Evolutionary conservation across 148 eudicot genomes (phyloP).

Genomic region (Polygonum aviculare): DNA sequence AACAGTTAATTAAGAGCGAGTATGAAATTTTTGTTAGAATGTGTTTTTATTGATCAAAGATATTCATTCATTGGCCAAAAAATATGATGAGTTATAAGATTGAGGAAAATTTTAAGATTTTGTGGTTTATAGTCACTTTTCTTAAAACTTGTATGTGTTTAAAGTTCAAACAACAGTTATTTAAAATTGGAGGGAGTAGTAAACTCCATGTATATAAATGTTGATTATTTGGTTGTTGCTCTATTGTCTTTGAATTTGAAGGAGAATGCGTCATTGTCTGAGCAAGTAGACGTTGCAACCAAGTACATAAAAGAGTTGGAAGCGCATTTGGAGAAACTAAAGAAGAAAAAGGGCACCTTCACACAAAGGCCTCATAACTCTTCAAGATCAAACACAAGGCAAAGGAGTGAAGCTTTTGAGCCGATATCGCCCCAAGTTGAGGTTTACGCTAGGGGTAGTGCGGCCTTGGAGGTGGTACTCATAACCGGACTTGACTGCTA

Average conservation of each 20-base stretch:
- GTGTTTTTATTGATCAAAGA: too few species aligned
- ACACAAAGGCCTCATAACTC: background rate
- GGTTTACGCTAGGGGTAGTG: background rate
- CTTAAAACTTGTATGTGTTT: too few species aligned
- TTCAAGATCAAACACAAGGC: background rate
- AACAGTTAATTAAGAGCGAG: too few species aligned
- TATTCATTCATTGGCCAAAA: too few species aligned
- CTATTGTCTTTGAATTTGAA: background rate
- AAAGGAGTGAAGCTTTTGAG: background rate
- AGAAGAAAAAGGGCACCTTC: background rate
- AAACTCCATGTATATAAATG: too few species aligned
- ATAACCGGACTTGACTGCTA: constrained; percentile 2
- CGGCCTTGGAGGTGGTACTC: background rate
- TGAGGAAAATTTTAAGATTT: too few species aligned
- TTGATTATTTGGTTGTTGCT: too few species aligned
- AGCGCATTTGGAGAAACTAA: background rate
- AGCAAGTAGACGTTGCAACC: background rate
- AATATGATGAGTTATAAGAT: too few species aligned
- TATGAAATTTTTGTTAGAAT: too few species aligned
- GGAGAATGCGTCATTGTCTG: background rate
- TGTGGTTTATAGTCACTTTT: too few species aligned
- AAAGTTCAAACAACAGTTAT: too few species aligned
- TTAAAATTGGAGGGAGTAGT: too few species aligned
- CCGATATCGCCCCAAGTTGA: background rate
- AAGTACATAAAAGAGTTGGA: constrained; percentile 4